Evolutionary conservation across 2,329 filamentous ascomycete species (phyloP).

Genomic region (Fusarium sp.): DNA sequence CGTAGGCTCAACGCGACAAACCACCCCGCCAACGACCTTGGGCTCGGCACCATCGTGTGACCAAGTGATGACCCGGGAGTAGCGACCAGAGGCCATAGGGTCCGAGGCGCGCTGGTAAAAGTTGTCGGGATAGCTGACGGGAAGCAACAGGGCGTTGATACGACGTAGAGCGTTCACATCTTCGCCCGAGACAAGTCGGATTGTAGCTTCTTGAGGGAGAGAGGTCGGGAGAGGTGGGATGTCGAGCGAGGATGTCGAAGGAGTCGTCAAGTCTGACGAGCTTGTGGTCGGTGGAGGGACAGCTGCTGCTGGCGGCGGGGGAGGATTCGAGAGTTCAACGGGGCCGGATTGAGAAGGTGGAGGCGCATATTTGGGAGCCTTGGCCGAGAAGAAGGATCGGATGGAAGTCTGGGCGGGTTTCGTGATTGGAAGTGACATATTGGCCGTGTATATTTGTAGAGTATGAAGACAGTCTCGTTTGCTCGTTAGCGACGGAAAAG

Average conservation of each 20-base stretch:
- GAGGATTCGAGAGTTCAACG: slow-evolving; percentile 39
- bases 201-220: slow-evolving; percentile 63
- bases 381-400: slow-evolving; percentile 71
- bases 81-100: slow-evolving; percentile 63
- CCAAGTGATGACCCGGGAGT: slow-evolving; percentile 73
- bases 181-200: slow-evolving; percentile 63
- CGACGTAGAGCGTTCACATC: slow-evolving; percentile 72
- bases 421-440: slow-evolving; percentile 58
- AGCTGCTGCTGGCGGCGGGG: slow-evolving; percentile 42
- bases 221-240: slow-evolving; percentile 52
- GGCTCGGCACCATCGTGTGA: slow-evolving; percentile 57
- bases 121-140: slow-evolving; percentile 72
- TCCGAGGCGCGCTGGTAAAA: slow-evolving; percentile 71
- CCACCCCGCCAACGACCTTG: slow-evolving; percentile 71
- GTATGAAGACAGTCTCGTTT: not conserved
- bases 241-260: slow-evolving; percentile 28
- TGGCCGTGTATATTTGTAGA: slow-evolving; percentile 9
- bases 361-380: slow-evolving; percentile 56
- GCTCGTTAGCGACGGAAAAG: not conserved
- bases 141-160: slow-evolving; percentile 75
- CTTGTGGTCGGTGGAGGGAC: slow-evolving; percentile 49
- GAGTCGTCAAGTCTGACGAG: slow-evolving; percentile 26
- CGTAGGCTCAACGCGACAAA: slow-evolving; percentile 69
- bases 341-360: slow-evolving; percentile 49
- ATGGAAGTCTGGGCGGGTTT: slow-evolving; percentile 67